Conservation (phyloP, 495 filamentous ascomycete genomes). For the Xylaria flabelliformis region DNA sequence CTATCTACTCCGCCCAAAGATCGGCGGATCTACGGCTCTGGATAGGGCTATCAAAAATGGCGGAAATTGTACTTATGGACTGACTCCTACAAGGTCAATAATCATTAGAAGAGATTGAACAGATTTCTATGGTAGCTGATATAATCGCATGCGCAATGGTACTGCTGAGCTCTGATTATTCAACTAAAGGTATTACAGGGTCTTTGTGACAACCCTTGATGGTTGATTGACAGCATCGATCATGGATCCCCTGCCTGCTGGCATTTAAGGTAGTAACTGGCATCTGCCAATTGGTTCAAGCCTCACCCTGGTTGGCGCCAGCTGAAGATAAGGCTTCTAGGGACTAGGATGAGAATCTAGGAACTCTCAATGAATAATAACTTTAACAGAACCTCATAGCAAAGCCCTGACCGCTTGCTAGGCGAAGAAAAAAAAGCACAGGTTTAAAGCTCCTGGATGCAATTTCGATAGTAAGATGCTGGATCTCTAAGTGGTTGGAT, state of each 20-base stretch:
- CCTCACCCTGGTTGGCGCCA: neutral
- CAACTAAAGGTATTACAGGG: neutral
- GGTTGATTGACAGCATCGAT: conserved; percentile 16
- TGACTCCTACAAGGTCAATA: neutral
- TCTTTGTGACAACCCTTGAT: neutral
- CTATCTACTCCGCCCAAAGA: neutral
- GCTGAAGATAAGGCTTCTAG: conserved; percentile 15
- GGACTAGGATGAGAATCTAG: neutral
- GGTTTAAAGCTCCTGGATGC: neutral
- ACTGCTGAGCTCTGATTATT: neutral
- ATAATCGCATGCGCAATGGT: neutral
- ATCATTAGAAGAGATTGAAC: neutral
- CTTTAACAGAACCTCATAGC: conserved; percentile 24
- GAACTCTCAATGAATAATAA: conserved; percentile 19
- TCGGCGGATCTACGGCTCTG: neutral
- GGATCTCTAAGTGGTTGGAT: neutral
- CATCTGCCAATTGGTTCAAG: conserved; percentile 3
- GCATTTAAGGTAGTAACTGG: neutral
- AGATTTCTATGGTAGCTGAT: neutral
- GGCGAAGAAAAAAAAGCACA: neutral
- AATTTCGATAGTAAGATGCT: neutral
- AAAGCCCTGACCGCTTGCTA: neutral
- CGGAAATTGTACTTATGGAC: neutral
- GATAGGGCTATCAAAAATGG: neutral
- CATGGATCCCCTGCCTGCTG: conserved; percentile 31